Percentiles rank a stretch among this genome's conserved stretches.
phyloP scores from a whole-genome alignment of 1,284 basidiomycete genomes.

The Kalmanozyma brasiliensis region DNA sequence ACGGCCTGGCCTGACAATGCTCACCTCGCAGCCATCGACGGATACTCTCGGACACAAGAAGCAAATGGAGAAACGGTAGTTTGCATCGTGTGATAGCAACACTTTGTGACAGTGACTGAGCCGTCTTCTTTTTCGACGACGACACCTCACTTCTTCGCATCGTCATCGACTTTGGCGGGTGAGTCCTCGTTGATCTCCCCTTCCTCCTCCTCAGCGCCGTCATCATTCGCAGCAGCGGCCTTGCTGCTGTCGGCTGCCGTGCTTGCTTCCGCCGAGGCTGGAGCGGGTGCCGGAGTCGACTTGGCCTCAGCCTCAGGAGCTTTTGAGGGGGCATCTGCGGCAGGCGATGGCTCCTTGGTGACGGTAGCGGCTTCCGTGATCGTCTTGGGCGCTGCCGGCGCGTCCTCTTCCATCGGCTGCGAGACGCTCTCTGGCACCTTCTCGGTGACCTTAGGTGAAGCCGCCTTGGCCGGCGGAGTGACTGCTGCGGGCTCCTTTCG shows the following conservation, averaged over 20 bases:
- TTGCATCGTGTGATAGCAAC: too few species aligned
- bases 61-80: too few species aligned
- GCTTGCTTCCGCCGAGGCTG: slow-evolving; percentile 1
- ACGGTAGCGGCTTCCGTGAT: background rate
- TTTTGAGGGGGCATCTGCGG: slow-evolving; percentile 2
- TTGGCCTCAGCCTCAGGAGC: background rate
- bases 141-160: slow-evolving; percentile 3
- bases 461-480: slow-evolving; percentile 12
- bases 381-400: slow-evolving; percentile 5
- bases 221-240: background rate
- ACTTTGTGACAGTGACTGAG: background rate
- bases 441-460: slow-evolving; percentile 8
- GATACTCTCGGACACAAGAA: too few species aligned
- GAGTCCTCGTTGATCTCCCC: slow-evolving; percentile 3
- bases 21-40: too few species aligned
- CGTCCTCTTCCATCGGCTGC: slow-evolving; percentile 27
- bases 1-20: too few species aligned
- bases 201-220: background rate
- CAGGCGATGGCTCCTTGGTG: slow-evolving; percentile 8
- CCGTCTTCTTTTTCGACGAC: background rate
- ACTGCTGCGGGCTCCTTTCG: slow-evolving; percentile 4
- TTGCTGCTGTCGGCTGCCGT: background rate
- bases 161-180: background rate
- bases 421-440: slow-evolving; percentile 2
- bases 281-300: slow-evolving; percentile 5